Base-by-base conservation (phyloP, 2,329 filamentous ascomycete species). In the Fusarium nurragi region DNA sequence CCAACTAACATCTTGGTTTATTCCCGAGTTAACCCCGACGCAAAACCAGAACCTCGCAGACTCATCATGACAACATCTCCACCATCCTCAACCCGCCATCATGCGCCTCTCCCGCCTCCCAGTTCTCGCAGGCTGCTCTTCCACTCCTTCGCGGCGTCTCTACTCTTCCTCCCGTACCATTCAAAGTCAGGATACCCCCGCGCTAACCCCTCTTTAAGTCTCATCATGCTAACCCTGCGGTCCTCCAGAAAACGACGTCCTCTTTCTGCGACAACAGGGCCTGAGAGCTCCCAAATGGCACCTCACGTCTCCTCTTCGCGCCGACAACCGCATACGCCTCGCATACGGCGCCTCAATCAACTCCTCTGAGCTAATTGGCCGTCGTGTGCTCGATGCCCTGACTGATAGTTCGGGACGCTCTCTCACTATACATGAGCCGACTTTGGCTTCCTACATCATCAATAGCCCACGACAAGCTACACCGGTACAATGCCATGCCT, bases 371-470 rank as follows among this genome's bases (percentile, higher is more conserved):
- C 84, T 93, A 54, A 89, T 94, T 69, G 90, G 89, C 36, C 85
- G 83, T 62, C 76, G 77, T 37, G 74, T 84, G 6, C 83, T 89
- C 60, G 87, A 90, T 65, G 71, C 82, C n/a, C 78, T 92, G 12
- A 74, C 77, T 34, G 84, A 88, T 43, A 81, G 78, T 62, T 84
- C 68, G 5, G 82, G 81, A 26, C 73, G 78, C 11, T 73, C 81
- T 6, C 86, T 85, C 57, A 81, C 87, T 59, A 71, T 92, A 37
- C 84, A 85, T 51, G 84, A 87, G 64, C 89, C 91, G 16, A 89
- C 88, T 0, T 78, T 95, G 54, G 88, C 88, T 44, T 88, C 93
- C 76, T 94, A 94, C 77, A 86, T 93, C 50, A 81, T 86, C 43
- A 78, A 90, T 58, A 88, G 84, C 44, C 84, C 84, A 65, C 85